Percentiles rank a stretch among this genome's conserved stretches.
These are phyloP conservation scores for Apodospora peruviana DNA, from an alignment of 495 filamentous ascomycete species.

Conservation along the genomic window DNA sequence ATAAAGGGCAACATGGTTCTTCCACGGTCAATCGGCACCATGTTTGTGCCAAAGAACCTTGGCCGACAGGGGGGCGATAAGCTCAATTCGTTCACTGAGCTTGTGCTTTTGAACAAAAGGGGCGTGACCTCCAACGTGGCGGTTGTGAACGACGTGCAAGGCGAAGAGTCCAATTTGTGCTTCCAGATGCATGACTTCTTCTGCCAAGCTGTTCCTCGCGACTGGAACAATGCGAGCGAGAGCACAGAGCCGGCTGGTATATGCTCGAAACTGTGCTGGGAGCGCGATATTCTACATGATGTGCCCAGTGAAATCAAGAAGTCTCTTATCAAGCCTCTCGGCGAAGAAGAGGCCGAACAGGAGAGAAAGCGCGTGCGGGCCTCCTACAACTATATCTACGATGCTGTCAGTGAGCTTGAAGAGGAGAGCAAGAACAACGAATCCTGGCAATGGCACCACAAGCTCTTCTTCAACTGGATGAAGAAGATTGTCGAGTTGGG, in stretches of 20 bases:
- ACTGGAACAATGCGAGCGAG: background rate
- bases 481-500: conserved; percentile 4
- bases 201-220: conserved; percentile 7
- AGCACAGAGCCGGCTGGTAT: background rate
- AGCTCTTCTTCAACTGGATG: conserved; percentile 15
- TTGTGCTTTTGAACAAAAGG: too few relatives aligned
- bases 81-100: too few relatives aligned
- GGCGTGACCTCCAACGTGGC: conserved; percentile 5
- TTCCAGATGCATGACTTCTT: conserved; percentile 7
- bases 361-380: conserved; percentile 14
- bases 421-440: background rate
- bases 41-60: conserved; percentile 10
- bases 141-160: background rate
- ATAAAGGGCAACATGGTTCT: conserved; percentile 18
- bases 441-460: background rate
- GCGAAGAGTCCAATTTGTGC: too few relatives aligned
- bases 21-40: conserved; percentile 24
- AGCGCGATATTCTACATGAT: background rate
- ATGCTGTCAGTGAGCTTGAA: conserved; percentile 9
- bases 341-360: conserved; percentile 26
- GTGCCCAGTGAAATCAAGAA: background rate
- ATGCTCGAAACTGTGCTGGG: background rate
- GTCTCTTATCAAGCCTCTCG: background rate
- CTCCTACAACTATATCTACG: conserved; percentile 15
- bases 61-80: too few relatives aligned